Base-by-base conservation (phyloP, 176 grass and related monocot genomes). In the Aegilops umbellulata region DNA sequence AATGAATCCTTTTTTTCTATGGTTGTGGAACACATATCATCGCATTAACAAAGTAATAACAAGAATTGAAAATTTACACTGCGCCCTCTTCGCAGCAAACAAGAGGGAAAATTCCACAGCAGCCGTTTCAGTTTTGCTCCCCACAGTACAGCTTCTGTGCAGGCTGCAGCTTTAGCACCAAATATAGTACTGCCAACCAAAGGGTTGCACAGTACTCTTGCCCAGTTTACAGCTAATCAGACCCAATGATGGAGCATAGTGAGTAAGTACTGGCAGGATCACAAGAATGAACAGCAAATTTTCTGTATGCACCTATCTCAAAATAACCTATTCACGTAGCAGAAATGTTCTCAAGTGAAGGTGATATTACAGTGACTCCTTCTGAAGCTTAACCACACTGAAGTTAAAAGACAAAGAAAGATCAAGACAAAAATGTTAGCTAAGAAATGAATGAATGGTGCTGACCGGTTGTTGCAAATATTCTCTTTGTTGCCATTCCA, bases 381-480 rank as follows among this genome's bases (percentile, higher is more conserved):
- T 68, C 16, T 30, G 10, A 27, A 38, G 7, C 53, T 2, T 58
- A 58, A 58, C 55, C 55, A 22, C 15, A 16, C 62, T 47, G 19
- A 39, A 82, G 68, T 44, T 10, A 70, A 6, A 82, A 70, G 36
- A 66, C 53, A 81, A 34, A 41, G 49, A 41, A 42, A 69, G 79
- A 51, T 26, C 17, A 81, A 51, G 46, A 82, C 65, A 71, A 39
- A 34, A 55, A 12, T 57, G 14, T 80, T 71, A 20, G 22, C 55
- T 38, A 5, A 57, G 46, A 26, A 82, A 71, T 58, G 16, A 82
- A 44, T 70, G 80, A 15, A 51, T 23, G 26, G 41, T 81, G 41
- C 17, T 69, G 44, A 69, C 12, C 60, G 81, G 49, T 83, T 31
- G 53, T 62, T 83, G 81, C 55, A 62, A 44, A 84, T 84, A 76